Percentiles rank a stretch among this genome's conserved stretches.
Evolutionary conservation across 2,329 filamentous ascomycete genomes (phyloP).

Genomic region (Talaromyces pinophilus): DNA sequence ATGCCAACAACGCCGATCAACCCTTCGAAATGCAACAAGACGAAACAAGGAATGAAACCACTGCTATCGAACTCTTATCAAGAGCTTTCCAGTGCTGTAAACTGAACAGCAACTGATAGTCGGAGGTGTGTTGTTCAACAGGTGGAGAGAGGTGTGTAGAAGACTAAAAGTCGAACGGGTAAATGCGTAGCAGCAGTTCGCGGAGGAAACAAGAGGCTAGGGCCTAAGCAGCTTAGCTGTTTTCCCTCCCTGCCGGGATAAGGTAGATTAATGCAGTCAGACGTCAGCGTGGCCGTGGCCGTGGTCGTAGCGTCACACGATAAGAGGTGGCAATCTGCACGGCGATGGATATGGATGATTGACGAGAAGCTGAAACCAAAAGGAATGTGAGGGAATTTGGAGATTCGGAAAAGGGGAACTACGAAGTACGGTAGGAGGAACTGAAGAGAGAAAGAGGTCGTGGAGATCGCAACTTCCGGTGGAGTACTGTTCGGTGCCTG

Average conservation of each 20-base stretch:
- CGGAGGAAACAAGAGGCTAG: neutral
- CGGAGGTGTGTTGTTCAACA: neutral
- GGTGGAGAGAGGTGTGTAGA: constrained; percentile 2
- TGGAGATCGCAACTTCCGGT: neutral
- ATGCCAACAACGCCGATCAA: neutral
- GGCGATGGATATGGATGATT: neutral
- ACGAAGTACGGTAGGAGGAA: neutral
- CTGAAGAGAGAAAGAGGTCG: neutral
- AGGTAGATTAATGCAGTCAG: neutral
- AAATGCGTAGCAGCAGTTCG: constrained; percentile 15
- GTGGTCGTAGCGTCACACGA: constrained; percentile 9
- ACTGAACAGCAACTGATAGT: neutral
- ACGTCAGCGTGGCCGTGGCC: constrained; percentile 7
- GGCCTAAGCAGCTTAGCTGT: constrained; percentile 11
- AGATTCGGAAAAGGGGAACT: neutral
- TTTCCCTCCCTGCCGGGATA: neutral
- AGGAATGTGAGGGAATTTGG: neutral
- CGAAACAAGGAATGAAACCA: neutral
- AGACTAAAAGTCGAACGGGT: constrained; percentile 1
- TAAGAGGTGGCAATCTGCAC: neutral
- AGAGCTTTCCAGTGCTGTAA: neutral
- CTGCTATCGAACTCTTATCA: neutral
- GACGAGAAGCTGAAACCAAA: constrained; percentile 2
- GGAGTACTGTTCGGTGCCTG: constrained; percentile 7
- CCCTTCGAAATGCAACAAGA: neutral